Percentiles rank a stretch among this genome's conserved stretches.
Evolutionary conservation across 2,329 filamentous ascomycete genomes (phyloP).

Genomic region (Neospermospora avenae): DNA sequence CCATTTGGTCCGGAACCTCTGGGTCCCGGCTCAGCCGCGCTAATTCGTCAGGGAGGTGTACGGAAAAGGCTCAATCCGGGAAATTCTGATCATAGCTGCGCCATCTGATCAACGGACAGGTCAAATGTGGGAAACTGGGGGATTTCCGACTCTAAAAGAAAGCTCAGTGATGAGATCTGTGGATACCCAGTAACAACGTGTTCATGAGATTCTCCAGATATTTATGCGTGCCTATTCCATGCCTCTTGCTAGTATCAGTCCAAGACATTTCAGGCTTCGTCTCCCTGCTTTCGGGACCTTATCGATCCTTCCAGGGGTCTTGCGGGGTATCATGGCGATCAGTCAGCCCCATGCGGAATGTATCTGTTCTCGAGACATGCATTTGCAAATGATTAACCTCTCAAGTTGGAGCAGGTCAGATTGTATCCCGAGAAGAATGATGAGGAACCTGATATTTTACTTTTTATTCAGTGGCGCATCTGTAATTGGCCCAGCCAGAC

Average conservation of each 20-base stretch:
- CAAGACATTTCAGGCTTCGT: background rate
- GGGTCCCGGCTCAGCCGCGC: background rate
- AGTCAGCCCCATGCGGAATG: background rate
- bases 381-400: background rate
- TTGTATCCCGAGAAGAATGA: background rate
- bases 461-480: background rate
- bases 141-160: too few relatives aligned
- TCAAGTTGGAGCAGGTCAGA: background rate
- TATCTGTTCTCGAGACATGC: background rate
- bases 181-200: too few relatives aligned
- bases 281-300: background rate
- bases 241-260: background rate
- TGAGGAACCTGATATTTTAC: too few relatives aligned
- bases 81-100: background rate
- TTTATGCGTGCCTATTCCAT: background rate
- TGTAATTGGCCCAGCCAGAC: background rate
- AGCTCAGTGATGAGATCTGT: too few relatives aligned
- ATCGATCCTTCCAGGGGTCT: slow-evolving; percentile 1
- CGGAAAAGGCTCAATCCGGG: background rate
- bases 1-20: background rate
- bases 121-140: too few relatives aligned
- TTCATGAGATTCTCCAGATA: background rate
- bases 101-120: background rate
- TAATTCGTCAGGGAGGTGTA: background rate
- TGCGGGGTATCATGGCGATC: background rate